Evolutionary conservation across 108 stramenopile species (phyloP).

Genomic region (Cyclotella cryptica): DNA sequence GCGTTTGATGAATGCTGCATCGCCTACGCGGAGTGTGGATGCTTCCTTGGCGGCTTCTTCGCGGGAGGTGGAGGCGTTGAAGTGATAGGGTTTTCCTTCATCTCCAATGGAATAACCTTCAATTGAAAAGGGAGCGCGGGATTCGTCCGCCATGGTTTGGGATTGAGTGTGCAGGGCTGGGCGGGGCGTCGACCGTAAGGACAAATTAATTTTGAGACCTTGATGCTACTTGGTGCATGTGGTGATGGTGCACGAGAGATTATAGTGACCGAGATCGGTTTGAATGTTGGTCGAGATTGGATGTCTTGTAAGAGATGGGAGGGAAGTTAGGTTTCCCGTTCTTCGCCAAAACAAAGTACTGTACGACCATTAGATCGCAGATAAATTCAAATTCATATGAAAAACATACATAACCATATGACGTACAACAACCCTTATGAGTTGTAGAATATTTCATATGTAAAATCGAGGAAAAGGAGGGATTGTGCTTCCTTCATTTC

Average conservation of each 20-base stretch:
- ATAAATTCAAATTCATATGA: no score
- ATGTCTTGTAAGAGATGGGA: background rate
- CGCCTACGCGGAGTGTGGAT: conserved; percentile 21
- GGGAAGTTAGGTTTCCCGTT: background rate
- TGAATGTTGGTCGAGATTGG: background rate
- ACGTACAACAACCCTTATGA: no score
- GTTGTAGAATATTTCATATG: no score
- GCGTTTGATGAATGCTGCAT: conserved; percentile 53
- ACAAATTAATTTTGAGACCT: no score
- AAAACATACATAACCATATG: no score
- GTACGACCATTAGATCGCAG: no score
- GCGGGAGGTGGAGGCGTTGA: conserved; percentile 29
- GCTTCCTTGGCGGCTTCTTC: conserved; percentile 38
- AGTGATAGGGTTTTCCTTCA: conserved; percentile 44
- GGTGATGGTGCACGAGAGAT: background rate
- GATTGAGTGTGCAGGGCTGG: background rate
- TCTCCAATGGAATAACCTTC: conserved; percentile 34
- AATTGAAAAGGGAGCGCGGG: conserved; percentile 15
- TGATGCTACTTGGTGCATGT: background rate
- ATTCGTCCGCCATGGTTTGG: conserved; percentile 30
- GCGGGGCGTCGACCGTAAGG: background rate
- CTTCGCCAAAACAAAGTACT: no score
- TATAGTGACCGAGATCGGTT: background rate
- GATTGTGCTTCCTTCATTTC: no score
- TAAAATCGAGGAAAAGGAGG: no score